phyloP scores from a whole-genome alignment of 352 stramenopile species.

The Phytophthora quininea region DNA sequence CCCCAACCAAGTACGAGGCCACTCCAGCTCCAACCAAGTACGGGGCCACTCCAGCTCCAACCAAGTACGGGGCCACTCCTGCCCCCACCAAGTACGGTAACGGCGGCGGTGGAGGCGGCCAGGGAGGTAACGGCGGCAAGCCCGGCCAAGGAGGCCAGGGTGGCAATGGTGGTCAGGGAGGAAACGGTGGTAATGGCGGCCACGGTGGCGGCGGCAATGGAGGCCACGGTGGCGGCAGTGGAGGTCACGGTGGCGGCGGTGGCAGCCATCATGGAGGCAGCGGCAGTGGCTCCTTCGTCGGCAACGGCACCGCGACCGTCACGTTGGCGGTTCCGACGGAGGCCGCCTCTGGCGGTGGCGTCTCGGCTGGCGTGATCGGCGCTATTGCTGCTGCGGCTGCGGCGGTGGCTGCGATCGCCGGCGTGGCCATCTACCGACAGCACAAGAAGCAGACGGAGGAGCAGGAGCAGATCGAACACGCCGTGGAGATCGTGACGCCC shows the following conservation, averaged over 20 bases:
- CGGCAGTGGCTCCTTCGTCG: slow-evolving; percentile 5
- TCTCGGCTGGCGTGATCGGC: slow-evolving; percentile 35
- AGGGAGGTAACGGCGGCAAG: neutral
- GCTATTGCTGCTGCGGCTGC: slow-evolving; percentile 37
- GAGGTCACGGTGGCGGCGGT: slow-evolving; percentile 8
- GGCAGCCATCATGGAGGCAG: slow-evolving; percentile 3
- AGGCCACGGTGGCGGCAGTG: slow-evolving; percentile 10
- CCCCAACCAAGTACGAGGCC: slow-evolving; percentile 21
- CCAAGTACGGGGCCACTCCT: slow-evolving; percentile 25
- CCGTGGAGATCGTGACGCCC: slow-evolving; percentile 37
- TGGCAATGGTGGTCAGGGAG: neutral
- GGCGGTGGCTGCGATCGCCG: slow-evolving; percentile 36
- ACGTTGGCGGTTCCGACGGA: slow-evolving; percentile 21
- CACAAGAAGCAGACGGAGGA: slow-evolving; percentile 24
- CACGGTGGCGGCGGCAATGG: slow-evolving; percentile 13
- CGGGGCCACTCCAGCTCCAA: slow-evolving; percentile 22
- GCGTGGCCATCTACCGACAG: slow-evolving; percentile 45
- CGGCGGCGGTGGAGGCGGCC: neutral
- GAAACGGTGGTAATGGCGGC: neutral
- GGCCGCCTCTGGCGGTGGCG: slow-evolving; percentile 19
- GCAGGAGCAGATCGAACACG: slow-evolving; percentile 17
- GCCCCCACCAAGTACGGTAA: slow-evolving; percentile 27
- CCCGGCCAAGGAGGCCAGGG: neutral
- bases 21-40: neutral
- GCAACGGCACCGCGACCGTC: neutral